Base-by-base conservation (phyloP, 208 protist genomes). In the Lotmaria passim region DNA sequence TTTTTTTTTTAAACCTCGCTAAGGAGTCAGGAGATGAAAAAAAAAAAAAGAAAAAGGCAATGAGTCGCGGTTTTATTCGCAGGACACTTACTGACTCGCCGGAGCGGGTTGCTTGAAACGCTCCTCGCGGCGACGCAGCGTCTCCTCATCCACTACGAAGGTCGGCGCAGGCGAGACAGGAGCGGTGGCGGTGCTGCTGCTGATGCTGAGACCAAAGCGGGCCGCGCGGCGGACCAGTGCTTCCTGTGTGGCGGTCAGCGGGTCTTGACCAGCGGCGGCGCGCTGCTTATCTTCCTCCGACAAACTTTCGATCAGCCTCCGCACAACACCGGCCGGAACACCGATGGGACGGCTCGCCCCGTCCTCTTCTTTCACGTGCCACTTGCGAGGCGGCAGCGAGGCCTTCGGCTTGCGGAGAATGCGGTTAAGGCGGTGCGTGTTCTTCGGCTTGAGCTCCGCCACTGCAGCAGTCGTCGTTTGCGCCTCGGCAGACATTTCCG, bases 391-490 rank as follows among this genome's bases (percentile, higher is more conserved):
- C 8, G 75, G 34, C 36, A 91, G 65, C 46, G 79, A 86, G 4
- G 79, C 52, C 70, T 90, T 90, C 39, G 81, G 82, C 78, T 96
- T 93, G 65, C 91, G 88, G 39, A 92, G 86, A 41, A 96, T 91
- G 64, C 91, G 91, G 67, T 83, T 85, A 34, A 96, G 81, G 41
- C 91, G 87, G 66, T 91, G 66, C n/a, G 82, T 81, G 78, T 93
- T 96, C 74, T 91, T 92, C 50, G 81, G 72, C 77, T 78, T 81
- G 36, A 83, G 76, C 69, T 64, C 73, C 56, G 48, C 53, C 50
- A 19, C 67, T 15, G 21, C 63, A 3, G 47, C 48, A 14, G 61
- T 15, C 14, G 41, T 70, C 44, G 56, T 33, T 33, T 41, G 51
- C 15, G 67, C 64, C 43, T 63, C 63, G 12, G 75, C 38, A 33